Evolutionary conservation across 805 yeast genomes (phyloP), one percentile per base, ranked within the genome.

Genomic region (Hanseniaspora valbyensis): DNA sequence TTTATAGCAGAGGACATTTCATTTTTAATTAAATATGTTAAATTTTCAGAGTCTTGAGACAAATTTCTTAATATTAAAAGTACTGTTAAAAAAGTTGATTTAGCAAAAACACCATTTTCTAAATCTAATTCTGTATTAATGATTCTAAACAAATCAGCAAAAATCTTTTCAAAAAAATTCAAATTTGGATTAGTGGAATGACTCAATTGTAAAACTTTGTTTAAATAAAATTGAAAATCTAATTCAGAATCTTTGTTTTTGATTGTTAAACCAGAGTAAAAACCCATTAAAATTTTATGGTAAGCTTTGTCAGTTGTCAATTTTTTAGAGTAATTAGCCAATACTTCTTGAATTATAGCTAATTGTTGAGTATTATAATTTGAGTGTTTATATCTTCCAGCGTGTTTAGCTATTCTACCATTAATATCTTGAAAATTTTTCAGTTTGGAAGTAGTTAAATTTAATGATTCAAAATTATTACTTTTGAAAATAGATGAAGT

Each of bases 11-110:
- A 14, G 10, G 21, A 26, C 44, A 43, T 50, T 28, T 29, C 16
- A 21, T 43, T 43, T 26, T 48, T 50, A 12, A 50, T 33, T 54
- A 92, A 67, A 59, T 81, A 71, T 61, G 83, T 87, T 38, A 95
- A 92, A 59, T 86, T 83, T 41, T 75, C 82, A 12, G 83, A 74
- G 62, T 88, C 95, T 61, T 90, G 95, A 2, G 85, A 76, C 42
- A 85, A 67, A 64, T 92, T 92, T 60, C 97, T 73, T 52, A 92
- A 68, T 18, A 84, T 76, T 39, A 92, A 53, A 21, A 65, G 41
- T 69, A 57, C 74, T 59, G 44, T 73, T 59, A 59, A 54, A 22
- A 48, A 40, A 8, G 41, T 48, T 30, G 67, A 65, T 26, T 57
- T 59, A 53, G 48, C 30, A 8, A n/a, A 14, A 10, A 49, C 13